Conservation (phyloP, 2,329 filamentous ascomycete species). For the Ascosphaera pollenicola region DNA sequence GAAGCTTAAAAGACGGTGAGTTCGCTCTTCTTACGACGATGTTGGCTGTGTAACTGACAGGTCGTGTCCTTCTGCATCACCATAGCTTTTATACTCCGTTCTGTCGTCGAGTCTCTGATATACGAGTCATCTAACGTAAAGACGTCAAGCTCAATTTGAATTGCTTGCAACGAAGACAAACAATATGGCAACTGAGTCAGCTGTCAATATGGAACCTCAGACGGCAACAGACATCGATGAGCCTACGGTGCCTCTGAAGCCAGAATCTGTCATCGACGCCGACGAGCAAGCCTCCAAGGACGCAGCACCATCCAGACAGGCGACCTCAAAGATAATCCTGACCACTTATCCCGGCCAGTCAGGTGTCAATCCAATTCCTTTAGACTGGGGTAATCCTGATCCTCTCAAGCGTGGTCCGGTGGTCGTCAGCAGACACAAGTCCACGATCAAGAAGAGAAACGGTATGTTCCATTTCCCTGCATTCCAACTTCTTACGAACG, state of each 20-base stretch:
- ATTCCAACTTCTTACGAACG: background rate
- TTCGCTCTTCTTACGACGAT: no score
- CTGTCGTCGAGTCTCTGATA: no score
- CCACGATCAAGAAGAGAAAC: constrained; percentile 61
- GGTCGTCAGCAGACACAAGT: constrained; percentile 55
- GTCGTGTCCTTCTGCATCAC: constrained; percentile 5
- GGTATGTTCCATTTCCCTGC: constrained; percentile 27
- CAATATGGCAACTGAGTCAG: constrained; percentile 15
- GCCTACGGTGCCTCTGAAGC: no score
- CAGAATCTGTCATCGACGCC: background rate
- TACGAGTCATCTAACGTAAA: no score
- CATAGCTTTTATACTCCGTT: no score
- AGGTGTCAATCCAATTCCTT: constrained; percentile 72
- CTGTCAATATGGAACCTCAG: constrained; percentile 8
- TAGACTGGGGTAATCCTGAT: constrained; percentile 71
- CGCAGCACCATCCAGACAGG: no score
- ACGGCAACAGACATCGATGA: background rate
- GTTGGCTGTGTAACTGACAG: constrained; percentile 7
- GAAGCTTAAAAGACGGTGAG: no score
- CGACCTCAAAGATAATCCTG: constrained; percentile 40
- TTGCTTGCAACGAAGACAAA: constrained; percentile 7
- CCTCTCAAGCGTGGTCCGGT: constrained; percentile 61
- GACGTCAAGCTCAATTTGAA: constrained; percentile 4
- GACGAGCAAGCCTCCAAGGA: no score
- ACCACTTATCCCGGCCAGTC: constrained; percentile 86